Percentiles rank a stretch among this genome's conserved stretches.
Evolutionary conservation across 208 protist species (phyloP).

Genomic region (Crithidia bombi): DNA sequence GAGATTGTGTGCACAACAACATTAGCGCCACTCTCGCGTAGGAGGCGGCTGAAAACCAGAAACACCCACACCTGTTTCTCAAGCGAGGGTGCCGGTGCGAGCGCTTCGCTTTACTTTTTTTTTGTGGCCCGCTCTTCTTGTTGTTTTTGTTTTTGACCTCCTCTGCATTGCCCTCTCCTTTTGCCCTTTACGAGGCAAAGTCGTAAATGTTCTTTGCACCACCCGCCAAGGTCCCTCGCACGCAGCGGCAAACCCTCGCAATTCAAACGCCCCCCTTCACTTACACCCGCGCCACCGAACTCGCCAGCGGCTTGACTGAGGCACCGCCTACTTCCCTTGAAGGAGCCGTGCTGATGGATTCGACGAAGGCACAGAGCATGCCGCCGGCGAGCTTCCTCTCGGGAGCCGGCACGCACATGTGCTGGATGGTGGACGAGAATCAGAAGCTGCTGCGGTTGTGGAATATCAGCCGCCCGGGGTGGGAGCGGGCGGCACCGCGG

Average conservation of each 20-base stretch:
- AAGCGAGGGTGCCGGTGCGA: no score
- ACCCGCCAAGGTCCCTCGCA: constrained; percentile 74
- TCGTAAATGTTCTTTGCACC: constrained; percentile 61
- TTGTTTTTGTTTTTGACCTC: constrained; percentile 1
- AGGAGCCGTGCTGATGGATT: constrained; percentile 21
- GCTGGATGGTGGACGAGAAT: constrained; percentile 82
- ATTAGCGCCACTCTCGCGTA: no score
- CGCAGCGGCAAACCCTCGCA: constrained; percentile 53
- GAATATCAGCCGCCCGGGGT: constrained; percentile 58
- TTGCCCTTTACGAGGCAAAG: neutral
- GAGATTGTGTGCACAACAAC: neutral
- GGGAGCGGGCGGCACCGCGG: constrained; percentile 54
- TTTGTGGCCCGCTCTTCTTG: neutral
- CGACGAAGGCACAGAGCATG: neutral
- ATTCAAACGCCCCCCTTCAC: constrained; percentile 12
- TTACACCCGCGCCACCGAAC: constrained; percentile 28
- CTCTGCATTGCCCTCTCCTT: neutral
- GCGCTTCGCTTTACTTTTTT: no score
- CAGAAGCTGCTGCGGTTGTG: constrained; percentile 69
- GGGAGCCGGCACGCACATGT: constrained; percentile 66
- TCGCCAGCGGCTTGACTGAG: constrained; percentile 9
- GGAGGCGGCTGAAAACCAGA: no score
- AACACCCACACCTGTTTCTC: no score
- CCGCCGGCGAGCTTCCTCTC: constrained; percentile 54
- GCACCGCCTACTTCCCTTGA: constrained; percentile 26